Evolutionary conservation across 495 filamentous ascomycete species (phyloP), one percentile per base, ranked within the genome.

Genomic region (Xylaria flabelliformis): DNA sequence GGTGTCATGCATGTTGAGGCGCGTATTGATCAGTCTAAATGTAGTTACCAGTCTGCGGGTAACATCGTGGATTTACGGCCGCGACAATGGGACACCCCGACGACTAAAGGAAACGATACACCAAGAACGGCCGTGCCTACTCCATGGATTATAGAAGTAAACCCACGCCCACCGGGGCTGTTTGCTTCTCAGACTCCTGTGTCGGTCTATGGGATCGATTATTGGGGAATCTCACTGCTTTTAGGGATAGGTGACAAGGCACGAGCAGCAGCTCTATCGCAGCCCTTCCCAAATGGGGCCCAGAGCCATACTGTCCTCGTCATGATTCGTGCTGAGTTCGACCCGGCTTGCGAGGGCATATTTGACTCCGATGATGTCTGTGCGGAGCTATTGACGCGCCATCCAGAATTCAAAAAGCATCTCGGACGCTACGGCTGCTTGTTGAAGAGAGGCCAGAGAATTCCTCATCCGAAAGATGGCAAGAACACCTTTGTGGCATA

Each of bases 141-240:
- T 41, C 75, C 79, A 0, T 83, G 75, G 74, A 74, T 83, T 12
- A 50, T 81, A 17, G 82, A 83, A 62, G 79, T 83, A 41, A 83
- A 83, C 72, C 74, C 80, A 19, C 79, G 82, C 0, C 81, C 82
- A 1, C 80, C 77, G 0, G 82, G 81, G 9, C 58, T 77, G n/a
- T 75, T 72, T 32, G 79, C 67, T 10, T 75, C 79, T 12, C 67
- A 74, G 2, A 78, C 77, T n/a, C 65, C 78, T n/a, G 71, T 75
- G 21, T 71, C 71, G 7, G 80, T 82, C 6, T 84, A 85, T 66
- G 83, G 83, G 17, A 76, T 85, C 32, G 83, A 84, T 48, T 84
- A 83, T 67, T 82, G 76, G 64, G 82, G 64, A 9, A 71, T 82
- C 10, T 74, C 72, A 21, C 62, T 83, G 3, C 66, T 81, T 24